Evolutionary conservation across 148 eudicot genomes (phyloP).

Genomic region (Pouteria glomerata): DNA sequence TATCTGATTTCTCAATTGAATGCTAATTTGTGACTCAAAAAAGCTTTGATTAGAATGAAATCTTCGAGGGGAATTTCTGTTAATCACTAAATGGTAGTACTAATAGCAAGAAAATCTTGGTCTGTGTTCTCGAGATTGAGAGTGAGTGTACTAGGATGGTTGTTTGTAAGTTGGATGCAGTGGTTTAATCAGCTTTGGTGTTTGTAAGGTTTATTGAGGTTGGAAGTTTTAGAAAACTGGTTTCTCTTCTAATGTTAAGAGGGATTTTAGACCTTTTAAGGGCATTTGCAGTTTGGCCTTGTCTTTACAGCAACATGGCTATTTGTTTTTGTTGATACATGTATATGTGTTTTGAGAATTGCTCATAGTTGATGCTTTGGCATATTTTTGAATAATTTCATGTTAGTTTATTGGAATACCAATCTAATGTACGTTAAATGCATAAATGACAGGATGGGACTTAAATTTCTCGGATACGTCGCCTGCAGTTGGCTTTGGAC

Average conservation of each 20-base stretch:
- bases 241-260: background rate
- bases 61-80: background rate
- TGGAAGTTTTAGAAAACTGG: background rate
- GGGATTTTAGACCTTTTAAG: background rate
- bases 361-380: background rate
- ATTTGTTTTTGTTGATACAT: background rate
- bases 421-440: too few relatives aligned
- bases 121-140: constrained; percentile 1
- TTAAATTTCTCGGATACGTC: constrained; percentile 72
- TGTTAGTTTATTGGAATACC: too few relatives aligned
- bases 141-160: background rate
- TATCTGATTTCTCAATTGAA: background rate
- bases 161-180: constrained; percentile 5
- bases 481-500: constrained; percentile 74
- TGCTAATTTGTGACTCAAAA: too few relatives aligned
- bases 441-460: constrained; percentile 65
- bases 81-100: background rate
- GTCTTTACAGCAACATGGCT: background rate
- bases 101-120: constrained; percentile 1
- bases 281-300: background rate
- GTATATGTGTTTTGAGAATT: background rate
- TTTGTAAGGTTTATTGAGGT: constrained; percentile 3
- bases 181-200: constrained; percentile 13
- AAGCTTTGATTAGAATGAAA: background rate
- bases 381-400: background rate